Conservation (phyloP, 2,329 filamentous ascomycete genomes). For the Fusarium abutilonis region DNA sequence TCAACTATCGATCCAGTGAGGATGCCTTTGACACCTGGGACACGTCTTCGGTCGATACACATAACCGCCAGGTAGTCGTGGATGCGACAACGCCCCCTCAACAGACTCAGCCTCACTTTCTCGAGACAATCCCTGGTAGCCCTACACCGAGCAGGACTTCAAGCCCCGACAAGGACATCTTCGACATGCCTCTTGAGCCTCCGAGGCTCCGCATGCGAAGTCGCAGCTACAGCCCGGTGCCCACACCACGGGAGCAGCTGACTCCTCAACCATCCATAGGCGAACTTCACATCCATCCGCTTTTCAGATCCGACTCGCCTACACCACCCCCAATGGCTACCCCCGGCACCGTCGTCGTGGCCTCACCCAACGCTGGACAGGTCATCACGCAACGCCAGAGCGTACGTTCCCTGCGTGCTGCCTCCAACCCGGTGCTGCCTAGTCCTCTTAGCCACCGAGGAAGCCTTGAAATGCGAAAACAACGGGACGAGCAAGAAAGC, state of each 20-base stretch:
- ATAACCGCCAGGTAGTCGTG: conserved; percentile 67
- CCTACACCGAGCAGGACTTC: conserved; percentile 71
- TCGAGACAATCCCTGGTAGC: conserved; percentile 78
- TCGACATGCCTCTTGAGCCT: conserved; percentile 63
- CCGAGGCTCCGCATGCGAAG: conserved; percentile 58
- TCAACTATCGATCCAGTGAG: conserved; percentile 53
- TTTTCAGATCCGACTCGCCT: conserved; percentile 79
- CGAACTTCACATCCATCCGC: conserved; percentile 79
- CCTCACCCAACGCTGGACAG: conserved; percentile 74
- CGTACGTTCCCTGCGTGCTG: conserved; percentile 64
- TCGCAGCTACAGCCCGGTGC: conserved; percentile 62
- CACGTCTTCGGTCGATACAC: conserved; percentile 72
- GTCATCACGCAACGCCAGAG: conserved; percentile 66
- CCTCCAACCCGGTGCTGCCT: conserved; percentile 59
- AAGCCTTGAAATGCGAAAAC: conserved; percentile 55
- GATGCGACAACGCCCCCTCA: conserved; percentile 59
- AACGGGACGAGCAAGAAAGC: conserved; percentile 38
- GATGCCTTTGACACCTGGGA: conserved; percentile 81
- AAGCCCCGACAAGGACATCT: conserved; percentile 63
- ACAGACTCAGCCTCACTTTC: conserved; percentile 58
- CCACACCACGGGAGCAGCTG: conserved; percentile 47
- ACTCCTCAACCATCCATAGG: conserved; percentile 48
- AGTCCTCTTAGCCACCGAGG: conserved; percentile 61
- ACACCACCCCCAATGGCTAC: conserved; percentile 72
- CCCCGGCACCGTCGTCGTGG: conserved; percentile 75